Conservation (phyloP, 306 rosid species). For the Myrica gale region DNA sequence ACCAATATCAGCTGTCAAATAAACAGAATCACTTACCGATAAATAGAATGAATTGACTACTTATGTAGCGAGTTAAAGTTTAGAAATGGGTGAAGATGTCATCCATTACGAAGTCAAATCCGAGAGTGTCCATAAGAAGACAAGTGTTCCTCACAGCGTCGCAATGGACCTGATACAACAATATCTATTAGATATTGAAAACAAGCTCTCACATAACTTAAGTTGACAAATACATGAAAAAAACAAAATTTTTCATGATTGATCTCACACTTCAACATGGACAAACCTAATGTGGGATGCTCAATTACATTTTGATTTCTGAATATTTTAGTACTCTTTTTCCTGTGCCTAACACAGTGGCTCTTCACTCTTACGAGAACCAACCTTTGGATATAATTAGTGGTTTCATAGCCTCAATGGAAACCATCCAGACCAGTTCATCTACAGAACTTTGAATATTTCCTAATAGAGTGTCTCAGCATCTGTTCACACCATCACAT, state of each 20-base stretch:
- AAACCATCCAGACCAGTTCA: neutral
- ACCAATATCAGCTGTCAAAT: neutral
- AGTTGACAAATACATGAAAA: neutral
- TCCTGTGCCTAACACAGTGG: neutral
- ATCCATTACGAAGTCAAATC: constrained; percentile 45
- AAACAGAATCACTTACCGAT: constrained; percentile 42
- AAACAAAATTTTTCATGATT: neutral
- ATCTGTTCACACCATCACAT: neutral
- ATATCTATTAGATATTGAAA: constrained; percentile 23
- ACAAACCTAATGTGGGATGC: neutral
- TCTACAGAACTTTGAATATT: neutral
- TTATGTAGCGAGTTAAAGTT: constrained; percentile 48
- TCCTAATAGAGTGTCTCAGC: neutral
- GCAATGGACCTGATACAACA: constrained; percentile 40
- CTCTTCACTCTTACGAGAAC: neutral
- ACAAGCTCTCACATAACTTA: neutral
- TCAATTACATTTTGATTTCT: neutral
- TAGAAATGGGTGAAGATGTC: constrained; percentile 46
- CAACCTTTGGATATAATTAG: neutral
- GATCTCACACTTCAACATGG: neutral
- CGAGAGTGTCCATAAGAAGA: constrained; percentile 21
- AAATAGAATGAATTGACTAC: constrained; percentile 44
- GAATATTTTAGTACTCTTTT: neutral
- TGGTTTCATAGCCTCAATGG: neutral
- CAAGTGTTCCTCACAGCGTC: constrained; percentile 29